Base-by-base conservation (phyloP, 2,329 filamentous ascomycete genomes). In the Pseudofabraea citricarpa region DNA sequence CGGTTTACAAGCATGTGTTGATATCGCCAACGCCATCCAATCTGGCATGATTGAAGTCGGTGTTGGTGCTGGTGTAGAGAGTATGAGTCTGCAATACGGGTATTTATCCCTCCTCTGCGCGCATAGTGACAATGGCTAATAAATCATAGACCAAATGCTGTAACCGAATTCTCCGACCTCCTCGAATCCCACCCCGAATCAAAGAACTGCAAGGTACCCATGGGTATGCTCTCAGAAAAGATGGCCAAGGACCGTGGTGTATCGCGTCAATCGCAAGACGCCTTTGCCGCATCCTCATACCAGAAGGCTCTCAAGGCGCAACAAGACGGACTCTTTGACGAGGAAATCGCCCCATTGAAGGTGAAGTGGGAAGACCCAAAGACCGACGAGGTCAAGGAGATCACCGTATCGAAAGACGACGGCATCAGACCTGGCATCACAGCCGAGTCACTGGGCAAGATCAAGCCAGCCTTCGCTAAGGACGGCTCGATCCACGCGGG, bases 201-300 rank as follows among this genome's bases (percentile, higher is more conserved):
- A 19, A 86, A 86, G 59, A 94, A 96, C 77, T 98, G 93, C 82
- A 96, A 95, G 72, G 91, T 97, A 3, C 84, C 90, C 64, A 97
- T 97, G 93, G 91, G 91, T 57, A 79, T 90, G 9, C 75, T 97
- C 39, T 95, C 89, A 21, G 93, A 98, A 70, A 69, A 91, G 60
- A 96, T 97, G 91, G 93, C 91, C 55, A 86, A 89, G 69, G 89
- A 90, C 64, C 81, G 85, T 58, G 74, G 76, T 46, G 79, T 97
- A 60, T 60, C 72, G 45, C 85, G 93, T 49, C 69, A 74, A 9
- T 71, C 77, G 41, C 93, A 97, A 69, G 93, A 98, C 64, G 79
- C 80, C n/a, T 98, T 97, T 65, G 93, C 93, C 12, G 91, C 91
- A n/a, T 69, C 74, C 3, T 95, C 89, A 31, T 97, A 95, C 75